Conservation (phyloP, 1,284 basidiomycete genomes). For the Leccinum cinnamomeum region DNA sequence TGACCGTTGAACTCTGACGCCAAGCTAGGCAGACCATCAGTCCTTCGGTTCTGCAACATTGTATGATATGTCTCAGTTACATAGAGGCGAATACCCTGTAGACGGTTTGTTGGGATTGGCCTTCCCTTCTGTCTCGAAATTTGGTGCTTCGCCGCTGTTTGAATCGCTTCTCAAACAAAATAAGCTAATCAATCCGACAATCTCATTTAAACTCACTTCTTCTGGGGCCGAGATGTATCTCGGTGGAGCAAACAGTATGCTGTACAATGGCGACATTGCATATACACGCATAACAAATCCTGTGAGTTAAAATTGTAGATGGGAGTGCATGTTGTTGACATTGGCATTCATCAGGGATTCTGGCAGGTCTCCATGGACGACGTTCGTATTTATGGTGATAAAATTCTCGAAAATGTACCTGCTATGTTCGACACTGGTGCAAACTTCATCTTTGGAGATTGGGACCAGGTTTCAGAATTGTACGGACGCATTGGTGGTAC, state of each 20-base stretch:
- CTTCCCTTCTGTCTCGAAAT: not conserved
- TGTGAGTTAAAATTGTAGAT: too few species aligned
- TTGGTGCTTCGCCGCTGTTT: not conserved
- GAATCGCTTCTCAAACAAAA: not conserved
- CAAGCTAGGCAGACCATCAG: not conserved
- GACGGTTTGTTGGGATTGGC: not conserved
- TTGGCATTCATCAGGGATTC: too few species aligned
- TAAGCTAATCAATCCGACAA: not conserved
- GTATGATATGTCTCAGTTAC: not conserved
- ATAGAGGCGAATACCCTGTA: not conserved
- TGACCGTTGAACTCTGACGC: not conserved
- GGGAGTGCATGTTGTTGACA: too few species aligned
- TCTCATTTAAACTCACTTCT: too few species aligned
- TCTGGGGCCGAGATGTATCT: too few species aligned
- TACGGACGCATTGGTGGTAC: not conserved
- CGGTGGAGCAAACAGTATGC: too few species aligned
- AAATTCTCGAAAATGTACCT: too few species aligned
- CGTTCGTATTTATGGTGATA: too few species aligned
- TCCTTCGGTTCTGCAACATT: not conserved
- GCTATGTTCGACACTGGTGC: not conserved
- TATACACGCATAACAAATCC: too few species aligned
- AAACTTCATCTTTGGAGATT: not conserved
- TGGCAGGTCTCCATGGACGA: too few species aligned
- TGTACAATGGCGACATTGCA: too few species aligned
- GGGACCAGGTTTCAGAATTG: not conserved